phyloP scores from a whole-genome alignment of 208 protist genomes.

The Endotrypanum monterogeii region DNA sequence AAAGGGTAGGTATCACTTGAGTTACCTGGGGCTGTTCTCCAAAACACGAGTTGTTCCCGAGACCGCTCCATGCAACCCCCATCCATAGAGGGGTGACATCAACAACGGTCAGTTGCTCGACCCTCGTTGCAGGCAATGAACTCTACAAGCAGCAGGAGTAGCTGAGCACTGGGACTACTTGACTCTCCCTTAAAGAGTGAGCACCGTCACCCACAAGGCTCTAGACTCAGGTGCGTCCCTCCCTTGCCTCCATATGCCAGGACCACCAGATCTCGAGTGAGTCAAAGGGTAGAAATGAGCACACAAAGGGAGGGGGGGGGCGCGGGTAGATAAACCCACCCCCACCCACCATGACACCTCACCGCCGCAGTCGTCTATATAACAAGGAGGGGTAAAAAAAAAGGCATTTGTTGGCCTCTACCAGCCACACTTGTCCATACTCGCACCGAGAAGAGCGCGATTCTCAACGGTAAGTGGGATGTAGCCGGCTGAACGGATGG shows the following conservation, averaged over 20 bases:
- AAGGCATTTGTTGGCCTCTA: neutral
- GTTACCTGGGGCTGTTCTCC: too few relatives aligned
- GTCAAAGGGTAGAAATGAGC: neutral
- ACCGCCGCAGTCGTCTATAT: neutral
- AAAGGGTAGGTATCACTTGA: too few relatives aligned
- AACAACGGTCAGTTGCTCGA: too few relatives aligned
- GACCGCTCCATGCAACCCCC: too few relatives aligned
- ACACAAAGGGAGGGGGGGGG: neutral
- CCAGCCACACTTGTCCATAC: conserved; percentile 49
- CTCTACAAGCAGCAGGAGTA: neutral
- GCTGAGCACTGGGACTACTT: neutral
- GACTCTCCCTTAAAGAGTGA: neutral
- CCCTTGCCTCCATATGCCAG: neutral
- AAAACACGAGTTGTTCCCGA: too few relatives aligned
- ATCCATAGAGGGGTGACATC: too few relatives aligned
- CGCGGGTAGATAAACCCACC: too few relatives aligned
- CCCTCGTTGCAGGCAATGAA: too few relatives aligned
- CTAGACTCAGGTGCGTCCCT: neutral
- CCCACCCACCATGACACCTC: neutral
- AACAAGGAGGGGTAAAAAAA: neutral
- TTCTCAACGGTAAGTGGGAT: conserved; percentile 41
- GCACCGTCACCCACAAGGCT: too few relatives aligned
- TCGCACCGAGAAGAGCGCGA: conserved; percentile 27
- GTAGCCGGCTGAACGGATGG: conserved; percentile 20
- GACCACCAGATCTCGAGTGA: too few relatives aligned